These are phyloP conservation scores for Cyclostephanos invisitatus DNA, from an alignment of 108 stramenopile species.

Conservation along the genomic window DNA sequence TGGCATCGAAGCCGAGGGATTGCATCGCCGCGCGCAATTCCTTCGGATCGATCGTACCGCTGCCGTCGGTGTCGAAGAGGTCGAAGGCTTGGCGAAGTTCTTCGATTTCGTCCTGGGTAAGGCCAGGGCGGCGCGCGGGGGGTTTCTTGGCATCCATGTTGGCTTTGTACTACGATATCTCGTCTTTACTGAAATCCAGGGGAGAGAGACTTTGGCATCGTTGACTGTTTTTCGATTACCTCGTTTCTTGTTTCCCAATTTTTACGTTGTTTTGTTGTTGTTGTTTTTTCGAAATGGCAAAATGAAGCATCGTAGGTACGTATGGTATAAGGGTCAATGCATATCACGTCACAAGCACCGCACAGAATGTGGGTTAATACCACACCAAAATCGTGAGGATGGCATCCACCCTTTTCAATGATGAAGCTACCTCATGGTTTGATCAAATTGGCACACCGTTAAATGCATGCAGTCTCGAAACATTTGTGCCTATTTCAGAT, in stretches of 20 bases:
- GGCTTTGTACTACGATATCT: not conserved
- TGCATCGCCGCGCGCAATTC: conserved; percentile 94
- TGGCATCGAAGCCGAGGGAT: conserved; percentile 89
- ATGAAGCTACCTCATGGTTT: conserved; percentile 23
- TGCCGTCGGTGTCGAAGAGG: conserved; percentile 55
- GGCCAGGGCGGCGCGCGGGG: conserved; percentile 32
- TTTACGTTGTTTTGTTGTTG: not conserved
- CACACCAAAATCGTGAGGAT: not conserved
- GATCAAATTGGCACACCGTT: conserved; percentile 54
- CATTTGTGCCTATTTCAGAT: conserved; percentile 19
- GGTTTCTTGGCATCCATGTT: conserved; percentile 26
- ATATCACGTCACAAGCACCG: not conserved
- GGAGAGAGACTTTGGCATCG: not conserved
- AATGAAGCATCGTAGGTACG: too few species aligned
- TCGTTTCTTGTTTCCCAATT: not conserved
- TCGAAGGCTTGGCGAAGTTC: conserved; percentile 50
- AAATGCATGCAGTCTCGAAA: conserved; percentile 81
- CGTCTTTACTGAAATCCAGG: too few species aligned
- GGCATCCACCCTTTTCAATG: not conserved
- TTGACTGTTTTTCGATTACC: not conserved
- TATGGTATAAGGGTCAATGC: not conserved
- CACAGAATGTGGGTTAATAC: not conserved
- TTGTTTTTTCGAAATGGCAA: not conserved
- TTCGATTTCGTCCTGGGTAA: conserved; percentile 50
- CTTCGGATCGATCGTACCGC: conserved; percentile 89